Percentiles rank a stretch among this genome's conserved stretches.
Conservation (phyloP, 1,139 yeast species). For the Blastobotrys persicus region DNA sequence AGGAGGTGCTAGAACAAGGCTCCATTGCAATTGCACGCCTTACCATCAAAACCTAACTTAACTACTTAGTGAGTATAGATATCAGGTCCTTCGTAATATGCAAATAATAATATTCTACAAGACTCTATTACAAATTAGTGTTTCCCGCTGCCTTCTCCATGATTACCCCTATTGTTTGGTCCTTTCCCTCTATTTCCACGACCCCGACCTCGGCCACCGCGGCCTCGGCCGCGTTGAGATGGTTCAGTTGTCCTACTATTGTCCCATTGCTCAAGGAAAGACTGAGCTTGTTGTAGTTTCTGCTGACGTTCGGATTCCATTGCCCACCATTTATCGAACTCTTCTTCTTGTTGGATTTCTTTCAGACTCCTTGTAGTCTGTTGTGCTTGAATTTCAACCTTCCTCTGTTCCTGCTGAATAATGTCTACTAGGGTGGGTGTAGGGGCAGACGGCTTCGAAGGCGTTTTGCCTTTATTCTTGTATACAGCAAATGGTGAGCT, state of each 20-base stretch:
- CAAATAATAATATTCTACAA: too few relatives aligned
- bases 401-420: conserved; percentile 50
- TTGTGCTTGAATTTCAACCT: conserved; percentile 41
- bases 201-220: conserved; percentile 7
- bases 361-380: conserved; percentile 47
- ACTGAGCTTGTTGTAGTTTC: conserved; percentile 5
- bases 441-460: conserved; percentile 19
- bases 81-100: too few relatives aligned
- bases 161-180: neutral
- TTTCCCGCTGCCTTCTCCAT: neutral
- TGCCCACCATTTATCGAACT: conserved; percentile 81
- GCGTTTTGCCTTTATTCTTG: conserved; percentile 12
- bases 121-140: neutral
- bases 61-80: too few relatives aligned
- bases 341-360: conserved; percentile 76
- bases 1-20: too few relatives aligned
- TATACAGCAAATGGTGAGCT: conserved; percentile 21
- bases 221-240: conserved; percentile 6
- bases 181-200: conserved; percentile 5
- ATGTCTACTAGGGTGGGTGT: conserved; percentile 40
- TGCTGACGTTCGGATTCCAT: conserved; percentile 44
- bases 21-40: too few relatives aligned
- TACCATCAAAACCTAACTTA: too few relatives aligned
- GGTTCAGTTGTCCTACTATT: conserved; percentile 1
- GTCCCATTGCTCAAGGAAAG: neutral